phyloP scores from a whole-genome alignment of 768 basidiomycete genomes.

The Austroboletus festivus region DNA sequence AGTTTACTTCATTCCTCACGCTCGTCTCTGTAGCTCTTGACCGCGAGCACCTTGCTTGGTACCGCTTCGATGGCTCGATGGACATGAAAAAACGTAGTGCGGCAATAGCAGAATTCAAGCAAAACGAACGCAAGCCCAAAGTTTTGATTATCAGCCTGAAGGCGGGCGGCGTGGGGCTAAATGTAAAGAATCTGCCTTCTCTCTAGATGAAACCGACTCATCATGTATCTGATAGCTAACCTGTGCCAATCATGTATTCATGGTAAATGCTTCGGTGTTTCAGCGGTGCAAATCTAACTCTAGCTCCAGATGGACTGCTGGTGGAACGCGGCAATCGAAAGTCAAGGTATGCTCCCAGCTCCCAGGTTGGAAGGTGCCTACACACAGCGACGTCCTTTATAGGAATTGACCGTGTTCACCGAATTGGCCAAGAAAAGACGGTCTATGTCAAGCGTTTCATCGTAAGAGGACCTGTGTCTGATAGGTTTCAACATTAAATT shows the following conservation, averaged over 20 bases:
- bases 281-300: slow-evolving; percentile 1
- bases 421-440: slow-evolving; percentile 78
- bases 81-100: slow-evolving; percentile 75
- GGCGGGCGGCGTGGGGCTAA: slow-evolving; percentile 90
- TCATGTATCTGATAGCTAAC: slow-evolving; percentile 53
- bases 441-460: slow-evolving; percentile 87
- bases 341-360: slow-evolving; percentile 66
- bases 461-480: slow-evolving; percentile 38
- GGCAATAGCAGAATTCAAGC: slow-evolving; percentile 76
- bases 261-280: slow-evolving; percentile 47
- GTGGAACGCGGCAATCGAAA: slow-evolving; percentile 86
- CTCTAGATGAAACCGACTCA: not conserved
- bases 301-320: slow-evolving; percentile 79
- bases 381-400: slow-evolving; percentile 6
- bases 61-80: slow-evolving; percentile 92
- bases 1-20: slow-evolving; percentile 86
- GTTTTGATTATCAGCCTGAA: slow-evolving; percentile 77
- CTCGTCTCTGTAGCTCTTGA: slow-evolving; percentile 70
- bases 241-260: slow-evolving; percentile 80
- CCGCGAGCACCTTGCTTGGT: slow-evolving; percentile 64
- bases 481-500: not conserved
- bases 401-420: slow-evolving; percentile 85
- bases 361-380: not conserved
- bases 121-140: slow-evolving; percentile 65
- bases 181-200: slow-evolving; percentile 44